Base-by-base conservation (phyloP, 2,329 filamentous ascomycete genomes). In the Talaromyces sp. region DNA sequence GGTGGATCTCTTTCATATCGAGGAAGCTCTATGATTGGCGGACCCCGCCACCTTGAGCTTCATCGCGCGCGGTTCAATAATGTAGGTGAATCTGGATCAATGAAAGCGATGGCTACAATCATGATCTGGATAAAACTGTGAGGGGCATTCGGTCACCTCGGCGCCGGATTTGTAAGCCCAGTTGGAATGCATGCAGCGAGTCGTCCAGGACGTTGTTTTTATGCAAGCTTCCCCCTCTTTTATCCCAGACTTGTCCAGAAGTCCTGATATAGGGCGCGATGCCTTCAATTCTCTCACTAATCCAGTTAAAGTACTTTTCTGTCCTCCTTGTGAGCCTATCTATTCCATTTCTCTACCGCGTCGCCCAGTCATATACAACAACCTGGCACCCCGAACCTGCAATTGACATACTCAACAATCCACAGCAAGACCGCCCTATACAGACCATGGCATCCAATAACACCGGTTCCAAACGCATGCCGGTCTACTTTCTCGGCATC, bases 401-500 rank as follows among this genome's bases (percentile, higher is more conserved):
- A 36, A 34, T 11, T 34, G 29, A 34, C n/a, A 19, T 2, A 36
- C 51, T 36, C 29, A 15, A 34, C n/a, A 34, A 34, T 31, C 5
- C 36, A 56, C 34, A 59, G 17, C 51, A 34, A 6, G 19, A 19
- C n/a, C 27, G 17, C 17, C 51, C 29, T 34, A 54, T 19, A 34
- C 29, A 34, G 29, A 34, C 51, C 8, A 54, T 54, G 51, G n/a
- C 49, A 53, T 31, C 27, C 15, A 53, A 10, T 13, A 31, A 31
- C 25, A 53, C 51, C 51, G 34, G 34, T 15, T 54, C 51, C 51
- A 54, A 54, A 34, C 51, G 51, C n/a, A 85, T 81, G 11, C 84
- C 83, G 11, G 77, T 85, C 59, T 85, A 85, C 68, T 86, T 85
- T 69, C 72, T 86, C 34, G 81, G 81, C 64, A 79, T 82, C 77